Base-by-base conservation (phyloP, 1,284 basidiomycete genomes). In the Wolfiporia cocos region DNA sequence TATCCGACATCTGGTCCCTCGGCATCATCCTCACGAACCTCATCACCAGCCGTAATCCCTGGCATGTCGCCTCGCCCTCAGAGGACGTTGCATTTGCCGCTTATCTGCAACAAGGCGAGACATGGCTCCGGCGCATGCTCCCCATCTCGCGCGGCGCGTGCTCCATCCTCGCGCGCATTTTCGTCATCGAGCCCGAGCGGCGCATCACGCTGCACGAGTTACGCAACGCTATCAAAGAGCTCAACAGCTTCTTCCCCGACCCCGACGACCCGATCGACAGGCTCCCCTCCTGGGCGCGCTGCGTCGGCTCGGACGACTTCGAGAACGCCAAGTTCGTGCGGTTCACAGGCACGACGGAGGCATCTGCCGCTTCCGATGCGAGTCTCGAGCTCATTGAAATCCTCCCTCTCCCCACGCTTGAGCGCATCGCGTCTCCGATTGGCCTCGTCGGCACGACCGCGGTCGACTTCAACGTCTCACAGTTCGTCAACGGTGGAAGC, bases 1-100 rank as follows among this genome's bases (percentile, higher is more conserved):
- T 65, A 31, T 81, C 81, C 52, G 83, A 86, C 56, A 67, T 84
- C 38, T 86, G 82, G 82, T 74, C 81, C 1, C 69, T 86, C 30
- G 82, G 82, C n/a, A 73, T 85, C 52, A 65, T 70, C 50, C 71
- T 86, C 43, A 72, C 80, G 59, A 84, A 85, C 60, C 65, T 85
- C 37, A 70, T 78, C 20, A 80, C 76, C 48, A 78, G 76, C 2
- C 74, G 78, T 30, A 81, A 81, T 55, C 81, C 81, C 4, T 85
- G 82, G 82, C 73, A 75, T 50, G 68, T 77, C 52, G 81, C 82
- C 1, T 70, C 24, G 29, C 36, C 50, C 11, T 38, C 39, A 21
- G 60, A 63, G 28, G 81, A 84, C 63, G 68, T 73, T 42, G 78
- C 77, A 2, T 84, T 78, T 66, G 58, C 64, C 26, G 62, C 66